These are phyloP conservation scores for Brassica carinata DNA, from an alignment of 345 rosid species.

Conservation along the genomic window DNA sequence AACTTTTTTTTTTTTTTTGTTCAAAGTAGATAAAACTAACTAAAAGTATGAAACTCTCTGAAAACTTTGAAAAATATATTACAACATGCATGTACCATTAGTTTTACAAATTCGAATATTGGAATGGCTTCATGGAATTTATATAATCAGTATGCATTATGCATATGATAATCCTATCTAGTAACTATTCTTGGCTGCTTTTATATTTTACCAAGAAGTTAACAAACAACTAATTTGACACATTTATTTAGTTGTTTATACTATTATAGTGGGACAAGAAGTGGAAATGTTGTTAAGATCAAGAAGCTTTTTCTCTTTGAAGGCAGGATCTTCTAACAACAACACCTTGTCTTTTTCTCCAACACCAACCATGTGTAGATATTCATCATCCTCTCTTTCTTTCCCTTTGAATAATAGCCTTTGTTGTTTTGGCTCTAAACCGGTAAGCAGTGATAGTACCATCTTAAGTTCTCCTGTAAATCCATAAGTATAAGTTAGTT, in stretches of 20 bases:
- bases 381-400: conserved; percentile 78
- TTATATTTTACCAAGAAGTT: conserved; percentile 24
- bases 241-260: conserved; percentile 31
- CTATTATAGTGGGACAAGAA: conserved; percentile 58
- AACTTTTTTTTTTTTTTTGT: no score
- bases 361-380: conserved; percentile 93
- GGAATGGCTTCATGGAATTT: neutral
- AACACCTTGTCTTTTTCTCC: conserved; percentile 82
- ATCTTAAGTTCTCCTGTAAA: conserved; percentile 79
- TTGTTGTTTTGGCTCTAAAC: conserved; percentile 80
- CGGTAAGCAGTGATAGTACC: conserved; percentile 66
- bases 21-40: neutral
- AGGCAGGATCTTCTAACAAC: conserved; percentile 82
- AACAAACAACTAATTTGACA: conserved; percentile 12
- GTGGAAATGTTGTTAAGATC: conserved; percentile 36
- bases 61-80: neutral
- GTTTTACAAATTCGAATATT: conserved; percentile 5
- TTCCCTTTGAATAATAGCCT: conserved; percentile 88
- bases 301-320: conserved; percentile 73
- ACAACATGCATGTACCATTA: conserved; percentile 10
- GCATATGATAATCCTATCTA: conserved; percentile 1
- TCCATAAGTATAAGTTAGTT: neutral
- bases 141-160: neutral
- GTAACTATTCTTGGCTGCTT: conserved; percentile 7
- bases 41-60: no score